Evolutionary conservation across 345 rosid species (phyloP).

Genomic region (Gossypium longicalyx): DNA sequence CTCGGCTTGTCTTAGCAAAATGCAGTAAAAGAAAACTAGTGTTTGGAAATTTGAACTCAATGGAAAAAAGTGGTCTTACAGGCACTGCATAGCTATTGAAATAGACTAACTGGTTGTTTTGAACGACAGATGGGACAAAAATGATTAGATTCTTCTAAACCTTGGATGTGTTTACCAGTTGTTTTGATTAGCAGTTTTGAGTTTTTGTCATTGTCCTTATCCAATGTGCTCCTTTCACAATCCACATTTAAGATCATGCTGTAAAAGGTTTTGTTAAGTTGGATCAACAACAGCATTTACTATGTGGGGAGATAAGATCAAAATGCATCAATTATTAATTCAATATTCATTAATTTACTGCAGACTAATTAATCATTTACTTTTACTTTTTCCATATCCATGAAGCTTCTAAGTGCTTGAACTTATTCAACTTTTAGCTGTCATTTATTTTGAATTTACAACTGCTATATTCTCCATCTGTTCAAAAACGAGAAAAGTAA

Average conservation of each 20-base stretch:
- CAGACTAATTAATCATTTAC: background rate
- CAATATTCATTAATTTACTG: background rate
- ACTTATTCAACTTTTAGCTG: conserved; percentile 7
- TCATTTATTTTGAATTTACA: background rate
- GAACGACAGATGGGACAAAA: conserved; percentile 27
- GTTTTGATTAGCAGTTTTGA: conserved; percentile 30
- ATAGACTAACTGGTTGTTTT: conserved; percentile 40
- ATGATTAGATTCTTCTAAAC: background rate
- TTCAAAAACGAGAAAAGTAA: too few species aligned
- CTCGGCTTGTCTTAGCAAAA: conserved; percentile 1
- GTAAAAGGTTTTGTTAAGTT: background rate
- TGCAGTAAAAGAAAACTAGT: background rate
- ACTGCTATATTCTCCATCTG: background rate
- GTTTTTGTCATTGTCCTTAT: conserved; percentile 20
- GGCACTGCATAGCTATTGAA: conserved; percentile 22
- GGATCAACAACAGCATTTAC: background rate
- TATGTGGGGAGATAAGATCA: background rate
- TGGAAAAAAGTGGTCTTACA: conserved; percentile 17
- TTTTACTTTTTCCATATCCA: background rate
- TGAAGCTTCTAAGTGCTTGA: background rate
- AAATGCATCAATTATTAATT: background rate
- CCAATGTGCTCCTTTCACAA: conserved; percentile 9
- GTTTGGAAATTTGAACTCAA: background rate
- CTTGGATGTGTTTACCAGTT: conserved; percentile 18
- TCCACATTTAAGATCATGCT: conserved; percentile 4